Conservation (phyloP, 495 filamentous ascomycete genomes). For the Tuber borchii region DNA sequence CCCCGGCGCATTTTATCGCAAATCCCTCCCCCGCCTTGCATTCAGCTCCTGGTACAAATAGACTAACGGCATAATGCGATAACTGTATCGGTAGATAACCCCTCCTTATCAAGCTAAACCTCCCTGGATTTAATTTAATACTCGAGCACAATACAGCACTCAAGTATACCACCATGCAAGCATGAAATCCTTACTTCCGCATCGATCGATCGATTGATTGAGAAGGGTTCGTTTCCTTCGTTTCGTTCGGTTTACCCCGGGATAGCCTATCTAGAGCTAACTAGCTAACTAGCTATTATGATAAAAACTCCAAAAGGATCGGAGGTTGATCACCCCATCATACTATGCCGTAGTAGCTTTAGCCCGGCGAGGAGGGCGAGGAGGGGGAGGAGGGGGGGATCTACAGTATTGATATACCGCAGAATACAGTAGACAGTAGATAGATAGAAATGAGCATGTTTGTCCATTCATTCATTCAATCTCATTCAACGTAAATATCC, state of each 20-base stretch:
- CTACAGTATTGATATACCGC: too few species aligned
- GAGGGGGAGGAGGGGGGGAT: too few species aligned
- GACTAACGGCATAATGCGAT: too few species aligned
- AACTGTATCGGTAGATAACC: neutral
- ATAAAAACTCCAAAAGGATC: neutral
- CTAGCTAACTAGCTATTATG: neutral
- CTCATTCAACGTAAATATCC: too few species aligned
- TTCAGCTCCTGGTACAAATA: too few species aligned
- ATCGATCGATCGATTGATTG: neutral
- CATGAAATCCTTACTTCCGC: neutral
- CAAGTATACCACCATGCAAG: neutral
- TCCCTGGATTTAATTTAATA: neutral
- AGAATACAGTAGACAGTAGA: neutral
- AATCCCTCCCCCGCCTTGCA: neutral
- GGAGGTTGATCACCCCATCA: neutral
- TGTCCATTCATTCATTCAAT: neutral
- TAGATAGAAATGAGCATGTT: neutral
- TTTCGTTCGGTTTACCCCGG: neutral
- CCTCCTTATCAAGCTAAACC: neutral
- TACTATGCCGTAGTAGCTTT: neutral
- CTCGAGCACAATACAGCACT: too few species aligned
- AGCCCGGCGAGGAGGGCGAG: too few species aligned
- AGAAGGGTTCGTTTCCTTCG: neutral
- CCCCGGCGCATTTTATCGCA: neutral
- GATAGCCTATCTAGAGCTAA: neutral